Conservation (phyloP, 2,329 filamentous ascomycete species). For the Botrytis medusae region DNA sequence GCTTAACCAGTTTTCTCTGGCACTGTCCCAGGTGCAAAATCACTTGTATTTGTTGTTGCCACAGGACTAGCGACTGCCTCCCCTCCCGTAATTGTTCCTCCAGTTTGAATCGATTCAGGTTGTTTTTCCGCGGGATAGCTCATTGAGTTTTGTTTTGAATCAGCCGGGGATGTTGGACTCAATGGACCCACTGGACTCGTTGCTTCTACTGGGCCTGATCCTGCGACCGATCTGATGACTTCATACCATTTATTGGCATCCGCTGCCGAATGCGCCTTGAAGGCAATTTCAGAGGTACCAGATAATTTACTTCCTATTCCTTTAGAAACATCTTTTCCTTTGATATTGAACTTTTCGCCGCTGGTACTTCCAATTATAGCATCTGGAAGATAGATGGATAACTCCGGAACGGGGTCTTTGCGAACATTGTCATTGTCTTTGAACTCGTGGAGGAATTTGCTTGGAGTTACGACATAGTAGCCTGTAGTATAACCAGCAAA, state of each 20-base stretch:
- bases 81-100: slow-evolving; percentile 30
- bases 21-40: neutral
- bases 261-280: slow-evolving; percentile 80
- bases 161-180: slow-evolving; percentile 23
- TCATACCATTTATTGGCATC: slow-evolving; percentile 87
- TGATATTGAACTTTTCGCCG: slow-evolving; percentile 87
- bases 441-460: slow-evolving; percentile 92
- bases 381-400: slow-evolving; percentile 90
- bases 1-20: slow-evolving; percentile 2
- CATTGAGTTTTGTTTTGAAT: slow-evolving; percentile 24
- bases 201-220: slow-evolving; percentile 26
- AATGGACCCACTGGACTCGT: slow-evolving; percentile 31
- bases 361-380: slow-evolving; percentile 71
- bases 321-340: slow-evolving; percentile 88
- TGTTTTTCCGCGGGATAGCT: slow-evolving; percentile 27
- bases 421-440: slow-evolving; percentile 78
- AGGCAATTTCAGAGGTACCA: slow-evolving; percentile 75
- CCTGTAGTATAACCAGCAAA: slow-evolving; percentile 72
- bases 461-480: slow-evolving; percentile 88
- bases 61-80: slow-evolving; percentile 34
- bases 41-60: neutral
- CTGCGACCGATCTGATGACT: slow-evolving; percentile 51
- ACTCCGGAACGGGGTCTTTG: slow-evolving; percentile 76
- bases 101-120: slow-evolving; percentile 33
- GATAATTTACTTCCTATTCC: slow-evolving; percentile 78